Conservation (phyloP, 441 rosid genomes). For the Oxalis stricta region DNA sequence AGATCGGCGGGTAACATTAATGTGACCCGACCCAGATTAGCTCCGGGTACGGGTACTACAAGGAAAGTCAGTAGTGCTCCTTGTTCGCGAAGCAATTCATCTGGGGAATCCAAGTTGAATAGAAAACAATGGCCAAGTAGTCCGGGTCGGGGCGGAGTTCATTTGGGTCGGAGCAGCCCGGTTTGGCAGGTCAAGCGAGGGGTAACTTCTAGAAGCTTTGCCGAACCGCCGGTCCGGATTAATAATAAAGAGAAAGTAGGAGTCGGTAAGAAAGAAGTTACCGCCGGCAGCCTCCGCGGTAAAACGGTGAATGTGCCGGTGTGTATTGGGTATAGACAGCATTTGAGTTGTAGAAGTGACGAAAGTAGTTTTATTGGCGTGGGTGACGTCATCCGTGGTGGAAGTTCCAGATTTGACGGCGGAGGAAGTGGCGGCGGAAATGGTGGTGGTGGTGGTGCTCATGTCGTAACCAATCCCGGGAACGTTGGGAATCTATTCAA, state of each 20-base stretch:
- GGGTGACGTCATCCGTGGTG: neutral
- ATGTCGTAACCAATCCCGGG: slow-evolving; percentile 2
- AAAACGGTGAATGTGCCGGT: slow-evolving; percentile 46
- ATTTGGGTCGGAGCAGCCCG: slow-evolving; percentile 69
- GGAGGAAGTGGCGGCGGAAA: neutral
- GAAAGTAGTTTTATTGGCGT: slow-evolving; percentile 11
- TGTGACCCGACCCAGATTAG: slow-evolving; percentile 40
- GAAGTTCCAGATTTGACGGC: neutral
- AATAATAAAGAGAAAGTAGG: slow-evolving; percentile 11
- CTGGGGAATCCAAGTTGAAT: slow-evolving; percentile 74
- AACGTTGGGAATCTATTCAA: slow-evolving; percentile 32
- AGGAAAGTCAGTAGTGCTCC: slow-evolving; percentile 86
- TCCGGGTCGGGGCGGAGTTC: slow-evolving; percentile 60
- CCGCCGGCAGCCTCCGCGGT: slow-evolving; percentile 17
- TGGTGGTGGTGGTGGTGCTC: neutral
- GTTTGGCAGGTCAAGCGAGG: slow-evolving; percentile 70
- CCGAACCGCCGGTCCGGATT: slow-evolving; percentile 5
- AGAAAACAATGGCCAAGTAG: slow-evolving; percentile 67
- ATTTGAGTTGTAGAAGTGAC: slow-evolving; percentile 46
- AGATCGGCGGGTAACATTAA: slow-evolving; percentile 77
- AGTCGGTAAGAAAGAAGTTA: slow-evolving; percentile 16
- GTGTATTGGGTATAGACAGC: slow-evolving; percentile 51
- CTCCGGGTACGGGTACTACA: slow-evolving; percentile 24
- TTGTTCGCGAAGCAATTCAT: slow-evolving; percentile 77
- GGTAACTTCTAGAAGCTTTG: slow-evolving; percentile 1